A percentile compares a stretch with the other conserved stretches of the same genome.
Conservation (phyloP, 768 basidiomycete species). For the Paxillus ammoniavirescens region DNA sequence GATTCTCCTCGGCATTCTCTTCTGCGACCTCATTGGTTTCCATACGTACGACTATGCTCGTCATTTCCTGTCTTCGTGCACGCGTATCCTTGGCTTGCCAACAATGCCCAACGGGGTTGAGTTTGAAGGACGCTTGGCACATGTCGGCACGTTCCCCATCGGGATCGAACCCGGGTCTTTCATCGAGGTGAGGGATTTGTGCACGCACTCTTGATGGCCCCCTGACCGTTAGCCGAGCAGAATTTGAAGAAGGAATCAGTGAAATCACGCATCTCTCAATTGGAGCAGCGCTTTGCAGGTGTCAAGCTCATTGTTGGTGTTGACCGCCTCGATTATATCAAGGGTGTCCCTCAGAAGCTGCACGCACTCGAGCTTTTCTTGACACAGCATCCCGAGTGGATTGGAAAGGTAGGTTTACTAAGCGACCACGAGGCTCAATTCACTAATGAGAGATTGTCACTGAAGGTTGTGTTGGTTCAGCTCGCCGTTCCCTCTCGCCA, state of each 20-base stretch:
- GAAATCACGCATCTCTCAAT: conserved; percentile 71
- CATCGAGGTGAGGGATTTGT: conserved; percentile 54
- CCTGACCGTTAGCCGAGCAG: conserved; percentile 34
- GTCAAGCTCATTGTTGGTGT: conserved; percentile 98
- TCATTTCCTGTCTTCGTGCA: conserved; percentile 98
- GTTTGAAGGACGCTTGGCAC: conserved; percentile 91
- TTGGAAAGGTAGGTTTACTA: conserved; percentile 73
- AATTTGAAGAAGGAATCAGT: conserved; percentile 80
- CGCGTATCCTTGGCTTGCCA: conserved; percentile 89
- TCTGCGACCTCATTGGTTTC: conserved; percentile 97
- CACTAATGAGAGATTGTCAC: conserved; percentile 4
- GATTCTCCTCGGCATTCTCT: conserved; percentile 93
- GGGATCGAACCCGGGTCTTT: conserved; percentile 96
- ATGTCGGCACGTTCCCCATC: conserved; percentile 98
- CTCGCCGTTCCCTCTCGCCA: conserved; percentile 96
- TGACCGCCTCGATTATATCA: conserved; percentile 98
- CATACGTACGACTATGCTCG: conserved; percentile 99
- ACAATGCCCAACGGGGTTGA: conserved; percentile 99
- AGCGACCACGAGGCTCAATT: neutral
- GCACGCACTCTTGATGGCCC: neutral
- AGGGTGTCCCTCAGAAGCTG: conserved; percentile 98
- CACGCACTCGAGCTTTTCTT: conserved; percentile 97
- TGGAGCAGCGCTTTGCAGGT: conserved; percentile 89
- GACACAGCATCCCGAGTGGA: conserved; percentile 98
- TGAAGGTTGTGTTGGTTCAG: conserved; percentile 90